Evolutionary conservation across 129 eudicot genomes (phyloP).

Genomic region (Mikania micrantha): DNA sequence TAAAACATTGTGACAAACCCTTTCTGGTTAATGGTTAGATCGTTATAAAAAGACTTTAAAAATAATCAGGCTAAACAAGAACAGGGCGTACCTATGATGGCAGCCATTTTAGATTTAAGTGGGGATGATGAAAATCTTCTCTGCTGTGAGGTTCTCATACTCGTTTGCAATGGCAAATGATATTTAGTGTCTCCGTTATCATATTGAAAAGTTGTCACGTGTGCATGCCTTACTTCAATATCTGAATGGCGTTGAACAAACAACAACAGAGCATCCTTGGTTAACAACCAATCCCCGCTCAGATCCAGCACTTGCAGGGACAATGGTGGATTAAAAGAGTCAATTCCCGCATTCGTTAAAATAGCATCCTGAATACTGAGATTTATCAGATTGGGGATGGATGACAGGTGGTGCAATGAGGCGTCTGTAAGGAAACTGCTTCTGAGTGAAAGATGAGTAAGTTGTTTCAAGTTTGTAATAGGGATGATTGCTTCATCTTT

Average conservation of each 20-base stretch:
- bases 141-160: slow-evolving; percentile 20
- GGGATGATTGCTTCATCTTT: slow-evolving; percentile 52
- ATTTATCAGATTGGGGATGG: slow-evolving; percentile 32
- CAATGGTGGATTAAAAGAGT: slow-evolving; percentile 50
- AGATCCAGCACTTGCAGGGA: slow-evolving; percentile 54
- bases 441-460: slow-evolving; percentile 55
- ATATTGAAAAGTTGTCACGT: slow-evolving; percentile 12
- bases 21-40: background rate
- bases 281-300: slow-evolving; percentile 86
- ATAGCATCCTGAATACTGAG: slow-evolving; percentile 64
- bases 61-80: background rate
- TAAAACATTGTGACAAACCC: background rate
- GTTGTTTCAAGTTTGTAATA: slow-evolving; percentile 36
- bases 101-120: slow-evolving; percentile 19
- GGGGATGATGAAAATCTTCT: slow-evolving; percentile 32
- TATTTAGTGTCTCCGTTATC: slow-evolving; percentile 16
- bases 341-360: slow-evolving; percentile 58
- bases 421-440: slow-evolving; percentile 58
- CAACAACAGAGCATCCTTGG: slow-evolving; percentile 42
- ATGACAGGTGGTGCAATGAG: slow-evolving; percentile 45
- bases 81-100: slow-evolving; percentile 43
- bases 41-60: background rate
- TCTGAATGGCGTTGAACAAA: slow-evolving; percentile 47
- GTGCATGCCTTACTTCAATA: slow-evolving; percentile 64
- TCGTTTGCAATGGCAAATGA: slow-evolving; percentile 24